A percentile compares a stretch with the other conserved stretches of the same genome.
These are phyloP conservation scores for Diaporthe sp. DNA, from an alignment of 2,329 filamentous ascomycete genomes.

Conservation along the genomic window DNA sequence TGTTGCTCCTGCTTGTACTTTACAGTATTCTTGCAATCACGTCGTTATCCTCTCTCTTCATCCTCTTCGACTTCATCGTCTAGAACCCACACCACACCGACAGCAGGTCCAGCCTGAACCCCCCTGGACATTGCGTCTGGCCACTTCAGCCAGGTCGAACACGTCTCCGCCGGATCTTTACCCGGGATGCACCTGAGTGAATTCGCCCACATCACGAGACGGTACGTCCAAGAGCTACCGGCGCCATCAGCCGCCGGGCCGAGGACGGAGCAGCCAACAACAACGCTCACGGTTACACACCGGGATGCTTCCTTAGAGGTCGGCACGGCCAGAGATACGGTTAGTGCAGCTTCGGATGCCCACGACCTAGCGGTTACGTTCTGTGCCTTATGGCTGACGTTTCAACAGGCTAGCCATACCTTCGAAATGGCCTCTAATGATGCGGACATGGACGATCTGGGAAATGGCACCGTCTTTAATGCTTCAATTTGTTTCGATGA, in stretches of 20 bases:
- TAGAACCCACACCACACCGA: slow-evolving; percentile 45
- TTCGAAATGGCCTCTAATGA: neutral
- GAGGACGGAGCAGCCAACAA: neutral
- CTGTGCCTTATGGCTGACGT: neutral
- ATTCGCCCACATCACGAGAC: slow-evolving; percentile 38
- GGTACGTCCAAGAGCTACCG: neutral
- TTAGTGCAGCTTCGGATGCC: neutral
- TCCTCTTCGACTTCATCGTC: slow-evolving; percentile 46
- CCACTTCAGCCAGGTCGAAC: slow-evolving; percentile 42
- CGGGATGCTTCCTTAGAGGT: neutral
- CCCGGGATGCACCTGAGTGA: slow-evolving; percentile 39
- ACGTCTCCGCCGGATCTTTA: slow-evolving; percentile 39
- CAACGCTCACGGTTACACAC: neutral
- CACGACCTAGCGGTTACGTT: neutral
- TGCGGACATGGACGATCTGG: neutral
- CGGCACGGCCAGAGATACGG: neutral
- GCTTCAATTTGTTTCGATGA: neutral
- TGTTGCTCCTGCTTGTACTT: neutral
- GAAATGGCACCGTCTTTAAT: neutral
- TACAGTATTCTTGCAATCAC: slow-evolving; percentile 42
- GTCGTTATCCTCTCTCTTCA: slow-evolving; percentile 44
- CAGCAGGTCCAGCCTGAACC: slow-evolving; percentile 39
- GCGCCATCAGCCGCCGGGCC: neutral
- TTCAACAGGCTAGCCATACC: neutral
- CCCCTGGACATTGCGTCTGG: slow-evolving; percentile 42